Evolutionary conservation across 441 rosid genomes (phyloP).

Genomic region (Cnidoscolus chayamansa): DNA sequence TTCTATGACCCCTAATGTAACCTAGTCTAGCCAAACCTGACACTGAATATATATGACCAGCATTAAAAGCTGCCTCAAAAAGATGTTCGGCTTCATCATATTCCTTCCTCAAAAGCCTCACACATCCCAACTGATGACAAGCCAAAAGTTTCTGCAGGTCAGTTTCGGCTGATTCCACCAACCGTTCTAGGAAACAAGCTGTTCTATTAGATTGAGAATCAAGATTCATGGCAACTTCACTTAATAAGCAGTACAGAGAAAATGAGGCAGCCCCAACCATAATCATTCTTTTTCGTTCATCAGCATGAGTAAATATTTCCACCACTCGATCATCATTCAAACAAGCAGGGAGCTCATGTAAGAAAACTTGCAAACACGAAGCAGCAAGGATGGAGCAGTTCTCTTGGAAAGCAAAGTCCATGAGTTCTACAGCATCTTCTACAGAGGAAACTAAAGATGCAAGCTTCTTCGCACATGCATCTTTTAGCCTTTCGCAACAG

Average conservation of each 20-base stretch:
- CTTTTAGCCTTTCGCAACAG: conserved; percentile 89
- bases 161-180: conserved; percentile 69
- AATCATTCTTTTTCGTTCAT: conserved; percentile 50
- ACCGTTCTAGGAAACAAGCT: conserved; percentile 52
- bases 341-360: conserved; percentile 72
- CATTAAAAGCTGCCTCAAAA: conserved; percentile 60
- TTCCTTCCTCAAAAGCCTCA: conserved; percentile 75
- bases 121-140: conserved; percentile 90
- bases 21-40: conserved; percentile 81
- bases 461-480: conserved; percentile 77
- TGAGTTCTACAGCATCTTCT: conserved; percentile 83
- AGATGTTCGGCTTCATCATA: conserved; percentile 70
- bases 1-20: conserved; percentile 55
- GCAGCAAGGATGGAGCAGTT: conserved; percentile 74
- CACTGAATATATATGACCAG: conserved; percentile 77
- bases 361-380: conserved; percentile 77
- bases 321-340: conserved; percentile 68
- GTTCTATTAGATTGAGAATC: conserved; percentile 70
- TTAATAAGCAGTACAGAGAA: conserved; percentile 73
- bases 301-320: conserved; percentile 52
- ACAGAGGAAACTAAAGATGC: conserved; percentile 59
- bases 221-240: conserved; percentile 81
- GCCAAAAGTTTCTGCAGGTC: conserved; percentile 70
- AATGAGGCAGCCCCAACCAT: conserved; percentile 83
- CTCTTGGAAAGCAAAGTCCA: conserved; percentile 87